Evolutionary conservation across 2,329 filamentous ascomycete genomes (phyloP), one percentile per base, ranked within the genome.

Genomic region (Apiospora saccharicola): DNA sequence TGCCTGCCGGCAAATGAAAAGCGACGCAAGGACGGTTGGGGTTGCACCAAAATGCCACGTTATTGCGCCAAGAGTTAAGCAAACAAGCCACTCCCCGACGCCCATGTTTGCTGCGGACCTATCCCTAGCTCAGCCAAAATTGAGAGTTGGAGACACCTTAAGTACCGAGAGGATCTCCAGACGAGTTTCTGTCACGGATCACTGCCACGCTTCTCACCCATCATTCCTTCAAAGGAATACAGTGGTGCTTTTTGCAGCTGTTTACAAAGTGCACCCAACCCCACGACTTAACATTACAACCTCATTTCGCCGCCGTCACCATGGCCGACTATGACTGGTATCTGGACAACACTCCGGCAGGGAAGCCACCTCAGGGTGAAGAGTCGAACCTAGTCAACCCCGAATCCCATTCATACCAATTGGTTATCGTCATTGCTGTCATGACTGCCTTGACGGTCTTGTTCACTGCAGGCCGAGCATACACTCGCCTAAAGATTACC

Each of bases 1-100:
- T 22, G 53, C 19, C 53, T 34, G 53, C 16, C 53, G 53, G 30
- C 53, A 61, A 61, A 61, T 61, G 30, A 61, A 61, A 61, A 22
- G 30, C 19, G 16, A 61, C 16, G 30, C 16, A 37, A 22, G 30
- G 30, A 37, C 30, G 7, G 1, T 37, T 61, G 53, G 30, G 53
- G 53, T 61, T 37, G 53, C 53, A 61, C 16, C 1, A 3, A 61
- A 22, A 13, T 61, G 53, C 30, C 53, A 61, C 30, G 30, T 37
- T 37, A 34, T 22, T 61, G 8, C 53, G 30, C 53, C 30, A 61
- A 61, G 53, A 34, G 22, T 6, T 26, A n/a, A 61, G 53, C 53
- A 61, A 61, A 37, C 53, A 61, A 61, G 30, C 53, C 30, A 57
- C 26, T 10, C 0, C 1, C 51, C 51, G 51, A 30, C 26, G 34